Evolutionary conservation across 768 basidiomycete species (phyloP).

Genomic region (Hydnum rufescens): DNA sequence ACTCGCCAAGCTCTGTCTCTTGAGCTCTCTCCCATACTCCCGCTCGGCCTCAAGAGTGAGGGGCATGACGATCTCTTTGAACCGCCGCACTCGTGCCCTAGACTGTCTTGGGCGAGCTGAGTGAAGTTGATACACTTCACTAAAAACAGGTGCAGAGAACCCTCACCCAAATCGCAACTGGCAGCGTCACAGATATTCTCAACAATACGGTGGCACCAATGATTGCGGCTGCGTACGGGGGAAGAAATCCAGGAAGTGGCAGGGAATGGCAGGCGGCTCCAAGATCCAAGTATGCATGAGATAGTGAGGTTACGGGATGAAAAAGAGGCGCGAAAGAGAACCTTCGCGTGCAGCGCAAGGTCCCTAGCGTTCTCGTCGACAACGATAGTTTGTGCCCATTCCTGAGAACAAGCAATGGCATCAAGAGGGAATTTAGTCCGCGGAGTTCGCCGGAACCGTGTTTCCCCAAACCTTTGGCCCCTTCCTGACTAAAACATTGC

Average conservation of each 20-base stretch:
- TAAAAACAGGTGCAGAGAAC: neutral
- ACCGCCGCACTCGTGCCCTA: neutral
- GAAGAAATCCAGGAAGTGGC: neutral
- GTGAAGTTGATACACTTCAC: neutral
- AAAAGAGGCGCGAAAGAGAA: neutral
- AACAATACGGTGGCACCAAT: neutral
- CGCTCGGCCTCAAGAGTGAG: neutral
- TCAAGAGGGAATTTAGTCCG: too few species aligned
- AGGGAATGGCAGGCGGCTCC: neutral
- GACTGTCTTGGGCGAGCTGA: neutral
- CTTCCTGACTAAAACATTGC: too few species aligned
- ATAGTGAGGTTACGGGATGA: neutral
- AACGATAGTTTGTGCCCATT: too few species aligned
- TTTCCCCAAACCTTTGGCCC: too few species aligned
- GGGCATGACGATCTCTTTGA: neutral
- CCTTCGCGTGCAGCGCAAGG: neutral
- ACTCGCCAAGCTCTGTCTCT: neutral
- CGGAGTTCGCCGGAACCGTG: too few species aligned
- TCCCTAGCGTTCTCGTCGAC: too few species aligned
- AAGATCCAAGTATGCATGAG: neutral
- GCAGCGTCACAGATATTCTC: neutral
- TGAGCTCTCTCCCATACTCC: neutral
- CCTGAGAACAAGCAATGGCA: too few species aligned
- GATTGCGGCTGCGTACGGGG: slow-evolving; percentile 1
- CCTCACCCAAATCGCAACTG: neutral